Evolutionary conservation across 352 stramenopile genomes (phyloP).

Genomic region (Globisporangium emineosum): DNA sequence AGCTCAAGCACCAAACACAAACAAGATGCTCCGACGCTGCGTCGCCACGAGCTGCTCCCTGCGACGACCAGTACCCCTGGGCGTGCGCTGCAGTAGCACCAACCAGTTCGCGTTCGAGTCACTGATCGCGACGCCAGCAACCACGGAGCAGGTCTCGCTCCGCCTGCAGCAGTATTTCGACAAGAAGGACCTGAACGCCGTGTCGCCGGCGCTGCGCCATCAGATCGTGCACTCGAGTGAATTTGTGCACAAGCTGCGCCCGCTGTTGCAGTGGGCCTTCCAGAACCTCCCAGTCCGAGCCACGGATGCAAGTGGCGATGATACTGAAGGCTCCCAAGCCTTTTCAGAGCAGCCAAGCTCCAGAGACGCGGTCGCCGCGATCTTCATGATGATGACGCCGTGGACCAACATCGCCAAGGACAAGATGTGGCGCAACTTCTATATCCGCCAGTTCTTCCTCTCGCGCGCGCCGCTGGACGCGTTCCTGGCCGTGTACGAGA

Average conservation of each 20-base stretch:
- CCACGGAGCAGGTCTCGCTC: conserved; percentile 16
- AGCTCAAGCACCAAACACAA: too few species aligned
- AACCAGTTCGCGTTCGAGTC: conserved; percentile 21
- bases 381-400: conserved; percentile 41
- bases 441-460: conserved; percentile 62
- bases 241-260: conserved; percentile 29
- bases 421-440: conserved; percentile 54
- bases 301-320: background rate
- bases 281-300: conserved; percentile 12
- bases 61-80: background rate
- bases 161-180: conserved; percentile 40
- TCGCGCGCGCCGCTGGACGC: conserved; percentile 35
- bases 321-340: background rate
- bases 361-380: conserved; percentile 13
- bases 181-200: conserved; percentile 21
- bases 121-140: conserved; percentile 19
- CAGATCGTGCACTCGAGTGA: conserved; percentile 29
- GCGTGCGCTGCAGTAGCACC: background rate
- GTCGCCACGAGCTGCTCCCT: background rate
- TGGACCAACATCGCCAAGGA: conserved; percentile 49
- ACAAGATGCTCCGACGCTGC: conserved; percentile 4
- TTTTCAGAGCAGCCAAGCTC: background rate
- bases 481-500: conserved; percentile 37
- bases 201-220: conserved; percentile 21
- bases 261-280: conserved; percentile 40